phyloP scores from a whole-genome alignment of 78 protist species.

The Dictyostelium discoideum region DNA sequence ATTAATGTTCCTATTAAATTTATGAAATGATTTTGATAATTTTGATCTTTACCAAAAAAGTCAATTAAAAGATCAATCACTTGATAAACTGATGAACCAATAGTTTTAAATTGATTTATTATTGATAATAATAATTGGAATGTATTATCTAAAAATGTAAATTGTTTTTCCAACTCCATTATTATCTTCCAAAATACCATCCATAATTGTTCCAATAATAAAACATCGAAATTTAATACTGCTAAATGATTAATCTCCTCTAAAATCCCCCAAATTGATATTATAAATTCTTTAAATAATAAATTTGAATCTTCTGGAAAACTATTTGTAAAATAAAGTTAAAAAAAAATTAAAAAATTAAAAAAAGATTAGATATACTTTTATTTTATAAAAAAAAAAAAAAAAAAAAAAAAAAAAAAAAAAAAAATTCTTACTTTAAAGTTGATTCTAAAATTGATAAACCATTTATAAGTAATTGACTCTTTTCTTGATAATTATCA shows the following conservation, averaged over 20 bases:
- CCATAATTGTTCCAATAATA: conserved; percentile 10
- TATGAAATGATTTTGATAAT: conserved; percentile 15
- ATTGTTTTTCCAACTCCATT: conserved; percentile 9
- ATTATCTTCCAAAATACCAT: conserved; percentile 26
- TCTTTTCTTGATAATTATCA: conserved; percentile 32
- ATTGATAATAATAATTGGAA: not conserved
- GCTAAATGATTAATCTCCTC: conserved; percentile 37
- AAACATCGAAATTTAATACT: not conserved
- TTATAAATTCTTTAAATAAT: conserved; percentile 45
- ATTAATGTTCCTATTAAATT: conserved; percentile 6
- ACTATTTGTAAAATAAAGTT: not conserved
- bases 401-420: not conserved
- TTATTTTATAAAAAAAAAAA: no score
- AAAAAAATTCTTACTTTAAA: conserved; percentile 26
- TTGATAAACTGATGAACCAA: conserved; percentile 4
- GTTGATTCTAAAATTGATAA: conserved; percentile 32
- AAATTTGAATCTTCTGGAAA: conserved; percentile 45
- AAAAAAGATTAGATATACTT: not conserved
- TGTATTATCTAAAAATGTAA: conserved; percentile 27
- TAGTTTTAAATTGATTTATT: not conserved
- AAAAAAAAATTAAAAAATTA: not conserved
- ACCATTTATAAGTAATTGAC: not conserved
- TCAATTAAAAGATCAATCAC: not conserved
- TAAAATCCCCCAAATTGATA: conserved; percentile 4
- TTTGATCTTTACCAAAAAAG: conserved; percentile 7